Conservation (phyloP, 352 stramenopile genomes). For the Globisporangium takayamanum region DNA sequence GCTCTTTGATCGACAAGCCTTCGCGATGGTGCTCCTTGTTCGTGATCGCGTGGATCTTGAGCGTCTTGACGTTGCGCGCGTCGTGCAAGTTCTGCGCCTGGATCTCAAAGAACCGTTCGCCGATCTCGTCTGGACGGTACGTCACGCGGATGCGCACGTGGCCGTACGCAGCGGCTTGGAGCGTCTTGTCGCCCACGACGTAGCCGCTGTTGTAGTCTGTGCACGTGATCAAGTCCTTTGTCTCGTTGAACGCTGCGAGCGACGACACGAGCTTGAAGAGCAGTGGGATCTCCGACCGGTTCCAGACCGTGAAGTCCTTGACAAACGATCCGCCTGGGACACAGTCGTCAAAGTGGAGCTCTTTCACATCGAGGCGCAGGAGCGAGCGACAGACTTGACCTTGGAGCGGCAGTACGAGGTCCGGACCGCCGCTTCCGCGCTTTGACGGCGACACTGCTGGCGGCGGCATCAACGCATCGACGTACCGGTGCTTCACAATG, state of each 20-base stretch:
- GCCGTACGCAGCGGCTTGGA: slow-evolving; percentile 77
- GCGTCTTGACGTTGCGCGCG: slow-evolving; percentile 78
- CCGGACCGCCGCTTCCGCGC: slow-evolving; percentile 12
- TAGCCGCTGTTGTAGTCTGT: slow-evolving; percentile 87
- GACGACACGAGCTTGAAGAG: slow-evolving; percentile 82
- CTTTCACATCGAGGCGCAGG: slow-evolving; percentile 79
- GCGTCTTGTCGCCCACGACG: slow-evolving; percentile 69
- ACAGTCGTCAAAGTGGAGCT: slow-evolving; percentile 87
- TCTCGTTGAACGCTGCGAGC: slow-evolving; percentile 55
- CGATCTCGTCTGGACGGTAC: slow-evolving; percentile 76
- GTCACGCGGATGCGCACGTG: slow-evolving; percentile 84
- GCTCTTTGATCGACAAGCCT: slow-evolving; percentile 82
- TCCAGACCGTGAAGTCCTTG: slow-evolving; percentile 89
- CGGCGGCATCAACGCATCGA: neutral
- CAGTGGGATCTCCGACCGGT: slow-evolving; percentile 83
- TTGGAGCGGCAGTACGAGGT: slow-evolving; percentile 74
- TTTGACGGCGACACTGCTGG: neutral
- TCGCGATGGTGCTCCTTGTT: slow-evolving; percentile 88
- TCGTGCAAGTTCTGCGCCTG: slow-evolving; percentile 84
- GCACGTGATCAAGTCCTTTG: slow-evolving; percentile 67
- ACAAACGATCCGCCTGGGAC: slow-evolving; percentile 82
- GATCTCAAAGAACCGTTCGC: slow-evolving; percentile 83
- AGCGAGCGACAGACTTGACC: slow-evolving; percentile 80
- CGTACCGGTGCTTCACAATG: slow-evolving; percentile 41
- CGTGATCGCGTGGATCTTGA: slow-evolving; percentile 81